A percentile compares a stretch with the other conserved stretches of the same genome.
Evolutionary conservation across 331 rosid species (phyloP).

Genomic region (Erythrophleum ivorense): DNA sequence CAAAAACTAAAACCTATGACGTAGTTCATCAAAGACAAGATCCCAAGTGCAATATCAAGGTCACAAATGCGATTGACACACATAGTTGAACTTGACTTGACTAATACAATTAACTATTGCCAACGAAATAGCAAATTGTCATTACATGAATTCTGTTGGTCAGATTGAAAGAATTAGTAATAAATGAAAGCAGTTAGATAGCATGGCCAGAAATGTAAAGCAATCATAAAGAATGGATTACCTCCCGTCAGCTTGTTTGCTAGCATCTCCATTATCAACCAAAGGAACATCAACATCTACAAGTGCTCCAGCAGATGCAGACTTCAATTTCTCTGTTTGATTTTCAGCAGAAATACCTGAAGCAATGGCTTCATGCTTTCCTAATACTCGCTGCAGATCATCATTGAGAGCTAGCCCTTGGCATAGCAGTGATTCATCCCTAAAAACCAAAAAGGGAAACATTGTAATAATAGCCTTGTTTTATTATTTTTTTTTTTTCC

Average conservation of each 20-base stretch:
- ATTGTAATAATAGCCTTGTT: background rate
- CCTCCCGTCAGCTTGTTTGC: slow-evolving; percentile 68
- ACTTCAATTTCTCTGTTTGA: slow-evolving; percentile 55
- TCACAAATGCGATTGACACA: background rate
- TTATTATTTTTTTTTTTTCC: background rate
- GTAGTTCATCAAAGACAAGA: background rate
- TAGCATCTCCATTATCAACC: slow-evolving; percentile 74
- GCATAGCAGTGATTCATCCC: slow-evolving; percentile 91
- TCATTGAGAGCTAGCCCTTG: slow-evolving; percentile 95
- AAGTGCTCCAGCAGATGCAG: slow-evolving; percentile 61
- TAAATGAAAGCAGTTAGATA: slow-evolving; percentile 37
- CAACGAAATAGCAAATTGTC: slow-evolving; percentile 5
- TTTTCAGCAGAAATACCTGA: slow-evolving; percentile 62
- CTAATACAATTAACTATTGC: background rate
- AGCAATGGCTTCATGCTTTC: slow-evolving; percentile 86
- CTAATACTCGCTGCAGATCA: slow-evolving; percentile 91
- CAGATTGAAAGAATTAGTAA: slow-evolving; percentile 13
- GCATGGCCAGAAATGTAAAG: slow-evolving; percentile 22
- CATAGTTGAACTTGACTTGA: background rate
- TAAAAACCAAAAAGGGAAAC: slow-evolving; percentile 28
- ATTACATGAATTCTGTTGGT: slow-evolving; percentile 22
- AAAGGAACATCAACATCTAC: slow-evolving; percentile 75
- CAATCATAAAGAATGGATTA: slow-evolving; percentile 42
- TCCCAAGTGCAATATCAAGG: slow-evolving; percentile 25
- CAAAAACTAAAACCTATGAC: background rate